Percentiles rank a stretch among this genome's conserved stretches.
These are phyloP conservation scores for Rhododendron ferrugineum DNA, from an alignment of 148 eudicot genomes.

Conservation along the genomic window DNA sequence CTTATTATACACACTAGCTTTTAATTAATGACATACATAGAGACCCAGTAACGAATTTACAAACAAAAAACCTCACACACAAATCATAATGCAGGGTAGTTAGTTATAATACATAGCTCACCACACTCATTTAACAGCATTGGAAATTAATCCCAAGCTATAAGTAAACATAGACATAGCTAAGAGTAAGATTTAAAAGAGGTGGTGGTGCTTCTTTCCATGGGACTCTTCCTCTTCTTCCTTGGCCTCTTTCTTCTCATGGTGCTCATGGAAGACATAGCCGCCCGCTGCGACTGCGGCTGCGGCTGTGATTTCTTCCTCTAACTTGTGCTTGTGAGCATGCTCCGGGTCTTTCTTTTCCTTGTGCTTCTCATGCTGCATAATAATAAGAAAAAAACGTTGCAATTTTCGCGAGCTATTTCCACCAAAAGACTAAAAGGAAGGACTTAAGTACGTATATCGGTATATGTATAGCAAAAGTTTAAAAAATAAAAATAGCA, in stretches of 20 bases:
- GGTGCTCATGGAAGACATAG: conserved; percentile 46
- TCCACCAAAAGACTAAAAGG: background rate
- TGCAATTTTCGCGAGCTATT: background rate
- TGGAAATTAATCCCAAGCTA: background rate
- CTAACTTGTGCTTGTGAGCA: conserved; percentile 47
- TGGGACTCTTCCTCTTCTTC: background rate
- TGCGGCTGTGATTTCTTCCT: conserved; percentile 41
- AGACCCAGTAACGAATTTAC: background rate
- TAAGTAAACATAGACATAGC: background rate
- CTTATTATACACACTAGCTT: background rate
- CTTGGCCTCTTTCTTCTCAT: conserved; percentile 54
- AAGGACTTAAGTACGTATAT: background rate
- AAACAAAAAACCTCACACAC: background rate
- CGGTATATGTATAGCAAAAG: too few relatives aligned
- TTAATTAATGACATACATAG: background rate
- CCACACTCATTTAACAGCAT: background rate
- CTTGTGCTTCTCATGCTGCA: conserved; percentile 57
- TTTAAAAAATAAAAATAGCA: too few relatives aligned
- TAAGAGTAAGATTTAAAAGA: background rate
- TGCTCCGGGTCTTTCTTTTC: conserved; percentile 56
- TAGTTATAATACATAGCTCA: background rate
- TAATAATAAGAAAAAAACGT: background rate
- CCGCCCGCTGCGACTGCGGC: conserved; percentile 47
- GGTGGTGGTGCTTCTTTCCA: background rate
- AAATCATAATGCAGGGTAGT: background rate